These are phyloP conservation scores for Avena sativa DNA, from an alignment of 176 grass and related monocot species.

Conservation along the genomic window DNA sequence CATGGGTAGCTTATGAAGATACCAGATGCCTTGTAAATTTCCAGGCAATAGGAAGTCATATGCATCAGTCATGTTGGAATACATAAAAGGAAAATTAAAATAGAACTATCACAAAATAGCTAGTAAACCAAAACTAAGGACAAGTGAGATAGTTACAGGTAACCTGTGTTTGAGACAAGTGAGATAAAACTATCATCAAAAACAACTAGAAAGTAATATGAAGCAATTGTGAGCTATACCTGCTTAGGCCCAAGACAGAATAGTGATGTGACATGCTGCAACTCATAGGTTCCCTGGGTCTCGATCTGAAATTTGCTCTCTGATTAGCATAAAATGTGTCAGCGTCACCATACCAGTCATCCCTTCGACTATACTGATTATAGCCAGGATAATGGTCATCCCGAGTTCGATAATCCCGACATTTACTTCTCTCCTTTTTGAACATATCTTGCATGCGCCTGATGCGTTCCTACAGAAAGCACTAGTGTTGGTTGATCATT, in stretches of 20 bases:
- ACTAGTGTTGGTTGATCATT: conserved; percentile 38
- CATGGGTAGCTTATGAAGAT: conserved; percentile 23
- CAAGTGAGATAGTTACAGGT: neutral
- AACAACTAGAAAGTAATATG: neutral
- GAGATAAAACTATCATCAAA: neutral
- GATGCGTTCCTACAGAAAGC: conserved; percentile 71
- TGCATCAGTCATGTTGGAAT: neutral
- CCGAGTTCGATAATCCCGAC: conserved; percentile 53
- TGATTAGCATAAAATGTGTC: conserved; percentile 61
- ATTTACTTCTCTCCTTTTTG: conserved; percentile 75
- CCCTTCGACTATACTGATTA: conserved; percentile 65
- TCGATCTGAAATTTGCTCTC: conserved; percentile 63
- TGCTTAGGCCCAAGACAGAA: conserved; percentile 74
- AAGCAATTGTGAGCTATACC: conserved; percentile 46
- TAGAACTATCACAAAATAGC: neutral
- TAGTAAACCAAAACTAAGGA: neutral
- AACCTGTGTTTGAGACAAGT: neutral
- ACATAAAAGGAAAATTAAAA: neutral
- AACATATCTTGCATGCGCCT: conserved; percentile 73
- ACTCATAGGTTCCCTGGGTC: conserved; percentile 39
- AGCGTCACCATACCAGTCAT: conserved; percentile 69
- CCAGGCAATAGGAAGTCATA: neutral
- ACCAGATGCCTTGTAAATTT: conserved; percentile 19
- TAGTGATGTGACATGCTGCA: conserved; percentile 73
- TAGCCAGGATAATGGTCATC: conserved; percentile 48